Conservation (phyloP, 257 asterid genomes). For the Oldenlandia corymbosa region DNA sequence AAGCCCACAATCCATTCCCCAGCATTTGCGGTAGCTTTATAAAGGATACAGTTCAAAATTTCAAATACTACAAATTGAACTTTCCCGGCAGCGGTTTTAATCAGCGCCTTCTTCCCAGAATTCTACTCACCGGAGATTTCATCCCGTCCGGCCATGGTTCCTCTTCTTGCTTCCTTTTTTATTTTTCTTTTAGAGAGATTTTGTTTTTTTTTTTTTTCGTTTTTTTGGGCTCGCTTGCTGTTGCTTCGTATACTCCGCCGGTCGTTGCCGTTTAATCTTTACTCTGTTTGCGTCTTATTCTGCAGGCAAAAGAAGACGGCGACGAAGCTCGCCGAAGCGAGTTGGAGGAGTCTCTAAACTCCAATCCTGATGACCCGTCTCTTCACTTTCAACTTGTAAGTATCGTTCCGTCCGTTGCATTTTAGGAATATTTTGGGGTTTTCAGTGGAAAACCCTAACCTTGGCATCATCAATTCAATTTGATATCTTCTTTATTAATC, state of each 20-base stretch:
- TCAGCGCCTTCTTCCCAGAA: no score
- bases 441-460: not conserved
- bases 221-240: not conserved
- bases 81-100: no score
- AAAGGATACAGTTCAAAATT: no score
- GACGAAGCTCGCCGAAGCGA: constrained; percentile 22
- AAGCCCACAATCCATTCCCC: no score
- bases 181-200: no score
- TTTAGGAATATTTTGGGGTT: no score
- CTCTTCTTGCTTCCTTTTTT: not conserved
- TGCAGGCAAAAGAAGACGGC: not conserved
- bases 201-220: no score
- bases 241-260: not conserved
- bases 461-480: no score
- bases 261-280: not conserved
- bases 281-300: not conserved
- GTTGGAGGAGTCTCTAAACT: constrained; percentile 41
- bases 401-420: not conserved
- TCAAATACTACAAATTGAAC: no score
- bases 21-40: no score
- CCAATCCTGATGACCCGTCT: constrained; percentile 50
- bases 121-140: no score
- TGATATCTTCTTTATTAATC: no score
- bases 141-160: not conserved
- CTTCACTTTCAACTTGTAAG: constrained; percentile 62